Evolutionary conservation across 257 asterid genomes (phyloP), one percentile per base, ranked within the genome.

Genomic region (Fraxinus pennsylvanica): DNA sequence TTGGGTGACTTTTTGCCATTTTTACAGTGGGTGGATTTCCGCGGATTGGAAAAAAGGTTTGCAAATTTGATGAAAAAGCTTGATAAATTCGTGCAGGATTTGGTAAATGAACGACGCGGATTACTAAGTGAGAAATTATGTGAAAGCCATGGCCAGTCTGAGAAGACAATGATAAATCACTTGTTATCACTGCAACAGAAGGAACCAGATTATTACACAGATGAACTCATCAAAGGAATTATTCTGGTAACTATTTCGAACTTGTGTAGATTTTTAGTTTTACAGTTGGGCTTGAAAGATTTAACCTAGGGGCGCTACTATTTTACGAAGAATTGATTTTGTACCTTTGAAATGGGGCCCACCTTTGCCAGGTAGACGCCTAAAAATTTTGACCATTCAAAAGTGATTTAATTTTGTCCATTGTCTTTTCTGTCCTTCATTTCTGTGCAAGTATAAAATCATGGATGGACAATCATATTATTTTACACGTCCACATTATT

Each of bases 11-110:
- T 78, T 15, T 45, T 81, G 32, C 89, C 85, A 5, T 76, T 83
- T 67, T 33, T 81, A 45, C 82, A 82, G 77, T 86, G 86, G 90
- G 57, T 86, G 12, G 84, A 84, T 74, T 81, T 74, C 17, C 79
- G 71, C 39, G 80, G 83, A 0, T 32, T 86, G 77, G 77, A 84
- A 65, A 82, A 84, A 74, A 79, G 73, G 68, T 69, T 80, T 6
- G 47, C 29, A 0, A 19, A 13, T 25, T 30, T 82, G 80, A 76
- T 76, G 73, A 21, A 36, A 19, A 70, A 81, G 67, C 80, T 76
- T 0, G 89, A 86, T 47, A 43, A 35, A 36, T 83, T 86, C 36
- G 43, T 84, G 43, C 81, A 84, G 59, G 82, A 73, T 1, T 33
- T 82, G 45, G 78, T 79, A 0, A 8, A 82, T 9, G 83, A 82